Base-by-base conservation (phyloP, 2,329 filamentous ascomycete species). In the Alternaria incomplexa region DNA sequence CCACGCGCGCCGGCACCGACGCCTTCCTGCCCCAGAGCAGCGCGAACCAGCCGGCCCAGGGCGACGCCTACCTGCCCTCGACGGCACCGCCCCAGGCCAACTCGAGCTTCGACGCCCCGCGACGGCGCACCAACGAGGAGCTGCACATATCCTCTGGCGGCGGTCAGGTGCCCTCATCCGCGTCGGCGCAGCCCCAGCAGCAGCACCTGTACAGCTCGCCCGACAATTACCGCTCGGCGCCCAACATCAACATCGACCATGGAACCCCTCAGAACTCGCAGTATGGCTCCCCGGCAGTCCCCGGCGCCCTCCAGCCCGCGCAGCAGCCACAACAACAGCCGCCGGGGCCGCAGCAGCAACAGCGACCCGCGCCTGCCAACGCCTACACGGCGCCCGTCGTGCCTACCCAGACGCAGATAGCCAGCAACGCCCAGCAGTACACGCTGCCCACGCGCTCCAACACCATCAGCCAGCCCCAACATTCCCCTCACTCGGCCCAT, bases 361-460 rank as follows among this genome's bases (percentile, higher is more conserved):
- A 81, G 69, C 84, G 88, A 65, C 87, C 87, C 46, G 81, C 77
- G 30, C 81, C 85, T 32, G 80, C 85, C 44, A 83, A 85, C 26
- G 76, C 84, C 56, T 89, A 87, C 74, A 87, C 87, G 12, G 86
- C 87, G 25, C 85, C 89, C 7, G 82, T 82, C n/a, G 77, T 88
- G 57, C 86, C 88, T 66, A 87, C 87, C 26, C 81, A 88, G 69
- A 84, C 84, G 58, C 78, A 80, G 68, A 77, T 83, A 63, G 76
- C 79, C 68, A 80, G 83, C 54, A 90, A 84, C 71, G 80, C 85
- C 64, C 85, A 87, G 73, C 88, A 89, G 64, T 89, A 89, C 75
- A 84, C 86, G 47, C 85, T 88, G 25, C 88, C 90, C 46, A 87
- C 89, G 52, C 90, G 91, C 76, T 87, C 90, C 22, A 86, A 89